Evolutionary conservation across 2,329 filamentous ascomycete species (phyloP).

Genomic region (Xylaria sp.): DNA sequence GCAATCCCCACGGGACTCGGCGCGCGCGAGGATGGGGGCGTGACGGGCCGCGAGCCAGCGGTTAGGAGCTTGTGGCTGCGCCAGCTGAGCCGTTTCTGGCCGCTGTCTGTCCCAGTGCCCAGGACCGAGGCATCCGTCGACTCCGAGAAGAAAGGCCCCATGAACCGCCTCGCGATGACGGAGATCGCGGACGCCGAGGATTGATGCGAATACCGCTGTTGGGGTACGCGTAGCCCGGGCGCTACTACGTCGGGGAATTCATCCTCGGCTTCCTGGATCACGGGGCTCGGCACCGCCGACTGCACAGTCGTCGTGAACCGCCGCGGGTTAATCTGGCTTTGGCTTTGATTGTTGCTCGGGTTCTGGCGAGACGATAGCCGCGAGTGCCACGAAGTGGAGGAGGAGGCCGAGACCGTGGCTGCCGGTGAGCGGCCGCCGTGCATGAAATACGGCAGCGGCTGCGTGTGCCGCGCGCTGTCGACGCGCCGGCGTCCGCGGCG

Average conservation of each 20-base stretch:
- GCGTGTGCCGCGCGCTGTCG: neutral
- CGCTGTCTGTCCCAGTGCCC: neutral
- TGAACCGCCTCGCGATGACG: slow-evolving; percentile 14
- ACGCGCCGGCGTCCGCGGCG: neutral
- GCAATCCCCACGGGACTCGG: slow-evolving; percentile 1
- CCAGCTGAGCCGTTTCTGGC: slow-evolving; percentile 15
- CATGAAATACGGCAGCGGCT: slow-evolving; percentile 19
- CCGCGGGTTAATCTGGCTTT: neutral
- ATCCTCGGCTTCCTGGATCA: neutral
- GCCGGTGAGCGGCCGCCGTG: slow-evolving; percentile 18
- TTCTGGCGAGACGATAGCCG: no score
- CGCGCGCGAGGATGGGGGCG: slow-evolving; percentile 10
- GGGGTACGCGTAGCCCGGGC: neutral
- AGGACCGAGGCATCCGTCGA: neutral
- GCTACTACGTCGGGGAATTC: neutral
- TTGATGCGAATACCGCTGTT: slow-evolving; percentile 1
- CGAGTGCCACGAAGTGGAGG: slow-evolving; percentile 12
- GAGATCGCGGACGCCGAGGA: slow-evolving; percentile 17
- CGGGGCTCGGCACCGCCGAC: neutral
- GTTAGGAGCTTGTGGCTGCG: slow-evolving; percentile 18
- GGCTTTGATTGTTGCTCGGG: no score
- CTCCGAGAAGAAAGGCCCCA: slow-evolving; percentile 24
- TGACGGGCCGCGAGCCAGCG: slow-evolving; percentile 8
- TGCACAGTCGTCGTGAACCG: neutral
- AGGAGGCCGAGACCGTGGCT: no score